A percentile compares a stretch with the other conserved stretches of the same genome.
Conservation (phyloP, 108 stramenopile species). For the Fragilaria radians region DNA sequence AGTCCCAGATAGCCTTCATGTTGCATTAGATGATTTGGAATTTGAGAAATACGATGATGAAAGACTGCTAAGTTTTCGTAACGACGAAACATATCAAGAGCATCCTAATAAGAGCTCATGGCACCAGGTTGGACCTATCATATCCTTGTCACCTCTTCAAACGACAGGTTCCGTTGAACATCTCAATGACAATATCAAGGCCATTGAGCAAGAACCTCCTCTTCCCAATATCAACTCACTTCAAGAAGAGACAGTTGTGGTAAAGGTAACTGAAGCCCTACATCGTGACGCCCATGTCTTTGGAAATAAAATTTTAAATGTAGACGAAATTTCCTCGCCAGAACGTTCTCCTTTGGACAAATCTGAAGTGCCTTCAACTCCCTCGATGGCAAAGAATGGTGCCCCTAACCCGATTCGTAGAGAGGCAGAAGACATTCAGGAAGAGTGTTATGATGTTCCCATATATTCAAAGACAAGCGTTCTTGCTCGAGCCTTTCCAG, state of each 20-base stretch:
- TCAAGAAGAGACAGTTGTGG: neutral
- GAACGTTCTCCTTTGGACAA: too few relatives aligned
- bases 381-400: too few relatives aligned
- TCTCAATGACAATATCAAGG: neutral
- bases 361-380: too few relatives aligned
- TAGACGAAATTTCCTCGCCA: too few relatives aligned
- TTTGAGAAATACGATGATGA: slow-evolving; percentile 35
- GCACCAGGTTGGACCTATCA: neutral
- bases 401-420: too few relatives aligned
- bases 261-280: neutral
- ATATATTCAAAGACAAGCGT: slow-evolving; percentile 21
- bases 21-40: slow-evolving; percentile 41
- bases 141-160: neutral
- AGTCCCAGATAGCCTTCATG: slow-evolving; percentile 11
- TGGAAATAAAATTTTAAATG: slow-evolving; percentile 9
- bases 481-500: slow-evolving; percentile 50
- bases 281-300: too few relatives aligned
- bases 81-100: slow-evolving; percentile 9
- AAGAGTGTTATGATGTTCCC: slow-evolving; percentile 22
- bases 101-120: slow-evolving; percentile 5
- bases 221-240: slow-evolving; percentile 8
- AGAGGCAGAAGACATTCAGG: slow-evolving; percentile 8
- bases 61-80: slow-evolving; percentile 8
- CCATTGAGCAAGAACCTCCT: slow-evolving; percentile 14
- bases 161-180: neutral